Base-by-base conservation (phyloP, 2,329 filamentous ascomycete species). In the Ceratocystis cacaofunesta region DNA sequence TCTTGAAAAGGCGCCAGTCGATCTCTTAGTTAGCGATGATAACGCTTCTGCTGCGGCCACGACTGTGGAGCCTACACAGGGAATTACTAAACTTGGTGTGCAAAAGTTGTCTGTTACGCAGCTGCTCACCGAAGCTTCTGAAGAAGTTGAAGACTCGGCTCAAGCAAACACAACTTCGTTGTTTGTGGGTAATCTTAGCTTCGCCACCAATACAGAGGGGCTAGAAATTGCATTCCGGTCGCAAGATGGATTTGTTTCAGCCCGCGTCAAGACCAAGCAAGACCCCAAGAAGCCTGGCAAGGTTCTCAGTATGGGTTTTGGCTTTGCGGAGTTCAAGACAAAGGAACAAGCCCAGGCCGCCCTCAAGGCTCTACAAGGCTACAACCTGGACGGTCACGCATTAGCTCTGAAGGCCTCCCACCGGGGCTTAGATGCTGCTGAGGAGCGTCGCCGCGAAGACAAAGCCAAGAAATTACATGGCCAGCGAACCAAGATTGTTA, bases 251-350 rank as follows among this genome's bases (percentile, higher is more conserved):
- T 97, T 97, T 75, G 79, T 94, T 69, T 90, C 89, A 66, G 92
- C 91, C 32, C 84, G 85, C 69, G 91, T 99, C 69, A 96, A 96
- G 78, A 96, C 90, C 28, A 96, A 95, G 77, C 83, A 85, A 48
- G 91, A 99, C 73, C 84, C 91, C n/a, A 96, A 96, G 78, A 89
- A 88, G 72, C 86, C 89, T 19, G 90, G 89, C 7, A 87, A 95
- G 75, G 82, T 88, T 3, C 83, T 99, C 64, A 96, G 92, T 73
- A 96, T 97, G 92, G 94, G 94, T 46, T 99, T 95, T 73, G 94
- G 92, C 57, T 99, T 99, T 74, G 84, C 91, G 67, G 91, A 96
- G 71, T 99, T 97, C 76, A 83, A 82, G 67, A 86, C 82, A 70
- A 89, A 89, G 72, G 82, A 80, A 50, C 84, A 92, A 71, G 92